Percentiles rank a stretch among this genome's conserved stretches.
Evolutionary conservation across 2,329 filamentous ascomycete species (phyloP).

Genomic region (Claviceps sp.): DNA sequence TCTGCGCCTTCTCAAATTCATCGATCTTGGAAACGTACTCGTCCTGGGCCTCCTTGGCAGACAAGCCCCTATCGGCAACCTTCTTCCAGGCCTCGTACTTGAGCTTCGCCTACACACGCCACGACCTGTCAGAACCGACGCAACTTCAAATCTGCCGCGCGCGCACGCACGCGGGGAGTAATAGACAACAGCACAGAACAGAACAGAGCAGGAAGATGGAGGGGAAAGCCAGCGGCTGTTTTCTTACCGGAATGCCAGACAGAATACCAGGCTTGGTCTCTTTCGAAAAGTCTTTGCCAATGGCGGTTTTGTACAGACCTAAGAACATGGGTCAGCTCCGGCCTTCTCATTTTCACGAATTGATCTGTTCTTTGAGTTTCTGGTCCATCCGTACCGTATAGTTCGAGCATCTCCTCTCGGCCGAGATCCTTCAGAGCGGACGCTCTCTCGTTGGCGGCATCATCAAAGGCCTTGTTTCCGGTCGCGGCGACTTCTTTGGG

Average conservation of each 20-base stretch:
- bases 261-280: neutral
- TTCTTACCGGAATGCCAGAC: neutral
- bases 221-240: neutral
- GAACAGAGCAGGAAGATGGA: no score
- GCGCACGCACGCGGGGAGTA: no score
- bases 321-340: neutral
- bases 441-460: neutral
- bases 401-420: neutral
- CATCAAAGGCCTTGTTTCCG: neutral
- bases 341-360: neutral
- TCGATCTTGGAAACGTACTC: conserved; percentile 64
- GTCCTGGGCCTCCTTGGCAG: conserved; percentile 55
- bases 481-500: neutral
- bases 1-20: conserved; percentile 41
- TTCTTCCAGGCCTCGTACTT: conserved; percentile 18
- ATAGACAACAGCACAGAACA: neutral
- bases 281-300: neutral
- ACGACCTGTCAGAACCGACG: neutral
- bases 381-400: neutral
- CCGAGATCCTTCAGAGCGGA: neutral
- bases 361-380: neutral
- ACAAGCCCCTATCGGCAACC: conserved; percentile 48
- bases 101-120: neutral
- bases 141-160: no score
- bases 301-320: conserved; percentile 1